Evolutionary conservation across 2,329 filamentous ascomycete genomes (phyloP), one percentile per base, ranked within the genome.

Genomic region (Coniochaeta hoffmannii): DNA sequence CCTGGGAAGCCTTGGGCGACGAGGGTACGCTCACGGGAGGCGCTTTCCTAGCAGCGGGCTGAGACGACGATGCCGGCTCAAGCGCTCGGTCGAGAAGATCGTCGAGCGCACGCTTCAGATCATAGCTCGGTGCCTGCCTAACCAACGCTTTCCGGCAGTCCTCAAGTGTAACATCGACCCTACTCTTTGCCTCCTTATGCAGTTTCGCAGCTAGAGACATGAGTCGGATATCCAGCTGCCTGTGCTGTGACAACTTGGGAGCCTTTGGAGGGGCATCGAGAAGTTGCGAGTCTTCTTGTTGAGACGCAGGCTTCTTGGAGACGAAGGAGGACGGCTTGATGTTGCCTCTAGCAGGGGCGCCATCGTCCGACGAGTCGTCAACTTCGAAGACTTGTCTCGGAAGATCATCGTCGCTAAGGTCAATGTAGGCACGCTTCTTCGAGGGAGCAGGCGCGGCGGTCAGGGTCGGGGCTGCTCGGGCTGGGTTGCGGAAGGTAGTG

Each of bases 401-500:
- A 63, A 54, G 69, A 67, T 36, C 71, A 67, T 50, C 66, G 62
- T 62, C 62, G 15, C 62, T 63, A 15, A 61, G 68, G 53, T 64
- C 64, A 24, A 62, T 62, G 14, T 69, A 69, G 3, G 73, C 68
- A 19, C 69, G 65, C 59, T 73, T 76, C 53, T 68, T 61, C 19
- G 60, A 60, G 3, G 19, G 22, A n/a, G 22, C 19, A 46, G 24
- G n/a, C 22, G 62, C 56, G 52, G 60, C 58, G 19, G 64, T 54
- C 32, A 62, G 58, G 22, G 57, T 54, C 32, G 62, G 58, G 22
- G 57, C 61, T 28, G 69, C 65, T 3, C 62, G 61, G 4, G 66
- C 50, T n/a, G 74, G 78, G 36, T 81, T 75, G 60, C 82, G 80
- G 64, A 88, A 93, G 10, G 78, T 70, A 0, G 90, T 95, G 7